Conservation (phyloP, 768 basidiomycete species). For the Hydnomerulius pinastri region DNA sequence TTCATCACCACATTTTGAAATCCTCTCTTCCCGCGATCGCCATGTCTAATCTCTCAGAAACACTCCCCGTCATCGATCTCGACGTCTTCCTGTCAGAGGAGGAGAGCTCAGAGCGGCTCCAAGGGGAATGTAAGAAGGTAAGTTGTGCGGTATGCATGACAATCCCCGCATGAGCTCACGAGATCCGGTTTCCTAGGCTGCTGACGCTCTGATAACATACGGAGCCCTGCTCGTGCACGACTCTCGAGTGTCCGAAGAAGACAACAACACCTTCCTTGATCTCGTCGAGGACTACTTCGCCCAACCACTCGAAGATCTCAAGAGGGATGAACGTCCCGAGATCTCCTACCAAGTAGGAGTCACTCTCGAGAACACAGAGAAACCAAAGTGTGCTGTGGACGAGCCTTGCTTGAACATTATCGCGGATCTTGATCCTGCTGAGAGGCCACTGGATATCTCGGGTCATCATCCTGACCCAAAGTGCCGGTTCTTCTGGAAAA, state of each 20-base stretch:
- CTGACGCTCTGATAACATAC: conserved; percentile 77
- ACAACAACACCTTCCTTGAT: conserved; percentile 84
- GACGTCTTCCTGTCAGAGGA: conserved; percentile 63
- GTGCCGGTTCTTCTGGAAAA: conserved; percentile 91
- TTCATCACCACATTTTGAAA: neutral
- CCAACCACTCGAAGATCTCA: conserved; percentile 61
- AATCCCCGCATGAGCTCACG: conserved; percentile 1
- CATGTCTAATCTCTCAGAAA: conserved; percentile 44
- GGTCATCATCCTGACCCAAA: conserved; percentile 89
- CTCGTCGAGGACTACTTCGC: conserved; percentile 93
- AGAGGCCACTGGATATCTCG: conserved; percentile 83
- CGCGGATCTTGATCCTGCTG: conserved; percentile 66
- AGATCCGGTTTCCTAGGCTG: conserved; percentile 51
- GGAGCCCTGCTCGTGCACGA: conserved; percentile 88
- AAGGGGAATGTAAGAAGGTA: conserved; percentile 70
- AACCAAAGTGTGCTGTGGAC: conserved; percentile 81
- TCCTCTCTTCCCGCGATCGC: conserved; percentile 30
- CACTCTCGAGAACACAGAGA: conserved; percentile 96
- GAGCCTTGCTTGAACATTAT: conserved; percentile 84
- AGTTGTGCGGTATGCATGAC: neutral
- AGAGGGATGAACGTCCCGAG: conserved; percentile 82
- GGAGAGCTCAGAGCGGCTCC: conserved; percentile 46
- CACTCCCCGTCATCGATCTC: conserved; percentile 76
- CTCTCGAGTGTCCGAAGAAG: conserved; percentile 78
- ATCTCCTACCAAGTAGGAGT: conserved; percentile 91